Evolutionary conservation across 306 rosid genomes (phyloP).

Genomic region (Quillaja saponaria): DNA sequence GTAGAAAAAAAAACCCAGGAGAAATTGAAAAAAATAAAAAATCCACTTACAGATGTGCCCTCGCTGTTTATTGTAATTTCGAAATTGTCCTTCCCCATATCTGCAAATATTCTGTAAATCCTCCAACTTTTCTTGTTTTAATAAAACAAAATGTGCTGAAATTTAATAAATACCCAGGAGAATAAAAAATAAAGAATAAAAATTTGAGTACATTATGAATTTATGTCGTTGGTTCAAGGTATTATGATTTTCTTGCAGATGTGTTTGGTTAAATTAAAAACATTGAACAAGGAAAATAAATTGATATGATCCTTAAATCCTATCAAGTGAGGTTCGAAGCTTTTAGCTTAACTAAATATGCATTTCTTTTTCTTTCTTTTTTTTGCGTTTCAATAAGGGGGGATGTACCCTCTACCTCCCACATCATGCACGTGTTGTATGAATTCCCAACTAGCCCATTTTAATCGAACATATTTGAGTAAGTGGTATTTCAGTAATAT

Average conservation of each 20-base stretch:
- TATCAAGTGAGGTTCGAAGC: conserved; percentile 41
- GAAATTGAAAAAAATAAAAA: neutral
- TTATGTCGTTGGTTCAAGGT: conserved; percentile 25
- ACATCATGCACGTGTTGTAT: conserved; percentile 48
- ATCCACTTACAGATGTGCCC: neutral
- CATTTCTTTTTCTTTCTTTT: no score
- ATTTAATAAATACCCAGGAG: conserved; percentile 21
- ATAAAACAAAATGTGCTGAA: conserved; percentile 33
- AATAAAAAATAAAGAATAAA: conserved; percentile 31
- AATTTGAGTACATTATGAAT: neutral
- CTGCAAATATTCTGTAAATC: conserved; percentile 52
- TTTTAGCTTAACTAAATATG: conserved; percentile 21
- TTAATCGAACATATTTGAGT: neutral
- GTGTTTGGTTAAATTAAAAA: conserved; percentile 35
- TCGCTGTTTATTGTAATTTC: neutral
- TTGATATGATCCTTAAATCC: conserved; percentile 52
- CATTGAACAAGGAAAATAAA: conserved; percentile 47
- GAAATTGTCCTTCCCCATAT: conserved; percentile 26
- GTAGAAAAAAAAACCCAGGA: neutral
- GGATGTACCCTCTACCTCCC: conserved; percentile 52
- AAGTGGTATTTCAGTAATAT: neutral
- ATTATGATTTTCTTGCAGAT: conserved; percentile 33
- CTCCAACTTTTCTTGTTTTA: conserved; percentile 34
- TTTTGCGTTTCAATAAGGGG: conserved; percentile 38
- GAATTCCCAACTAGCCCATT: conserved; percentile 16